phyloP scores from a whole-genome alignment of 2,329 filamentous ascomycete species.

The Rutstroemia sp. region DNA sequence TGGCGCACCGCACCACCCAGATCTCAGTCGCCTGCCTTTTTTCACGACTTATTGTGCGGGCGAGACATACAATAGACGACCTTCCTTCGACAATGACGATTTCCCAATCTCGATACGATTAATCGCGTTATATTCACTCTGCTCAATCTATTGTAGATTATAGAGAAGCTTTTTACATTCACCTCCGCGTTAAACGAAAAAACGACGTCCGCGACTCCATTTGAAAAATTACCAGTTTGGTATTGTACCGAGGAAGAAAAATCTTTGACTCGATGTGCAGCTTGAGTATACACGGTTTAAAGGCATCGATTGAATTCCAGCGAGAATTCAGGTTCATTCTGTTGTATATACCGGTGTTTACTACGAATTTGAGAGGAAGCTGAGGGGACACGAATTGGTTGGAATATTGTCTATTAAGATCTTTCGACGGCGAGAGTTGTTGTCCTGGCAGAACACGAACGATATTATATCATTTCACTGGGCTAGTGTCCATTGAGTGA shows the following conservation, averaged over 20 bases:
- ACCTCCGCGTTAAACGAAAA: neutral
- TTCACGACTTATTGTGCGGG: no score
- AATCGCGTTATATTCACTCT: neutral
- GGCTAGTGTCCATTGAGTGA: no score
- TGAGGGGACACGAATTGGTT: constrained; percentile 7
- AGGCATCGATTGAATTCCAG: constrained; percentile 19
- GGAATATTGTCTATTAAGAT: neutral
- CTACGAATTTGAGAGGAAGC: constrained; percentile 7
- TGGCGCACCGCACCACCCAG: neutral
- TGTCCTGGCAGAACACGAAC: no score
- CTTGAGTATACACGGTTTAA: constrained; percentile 10
- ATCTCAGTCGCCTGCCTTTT: no score
- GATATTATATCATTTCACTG: no score
- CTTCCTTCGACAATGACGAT: neutral
- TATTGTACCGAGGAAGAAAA: neutral
- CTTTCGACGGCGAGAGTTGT: no score
- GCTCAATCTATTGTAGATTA: neutral
- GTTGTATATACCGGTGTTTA: constrained; percentile 19
- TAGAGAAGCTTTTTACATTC: neutral
- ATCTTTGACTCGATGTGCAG: constrained; percentile 18
- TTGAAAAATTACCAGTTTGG: no score
- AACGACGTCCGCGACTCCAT: no score
- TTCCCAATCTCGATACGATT: neutral
- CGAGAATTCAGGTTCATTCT: constrained; percentile 21
- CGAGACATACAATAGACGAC: neutral